These are phyloP conservation scores for Zygosaccharomyces pseudorouxii DNA, from an alignment of 805 yeast genomes.

Conservation along the genomic window DNA sequence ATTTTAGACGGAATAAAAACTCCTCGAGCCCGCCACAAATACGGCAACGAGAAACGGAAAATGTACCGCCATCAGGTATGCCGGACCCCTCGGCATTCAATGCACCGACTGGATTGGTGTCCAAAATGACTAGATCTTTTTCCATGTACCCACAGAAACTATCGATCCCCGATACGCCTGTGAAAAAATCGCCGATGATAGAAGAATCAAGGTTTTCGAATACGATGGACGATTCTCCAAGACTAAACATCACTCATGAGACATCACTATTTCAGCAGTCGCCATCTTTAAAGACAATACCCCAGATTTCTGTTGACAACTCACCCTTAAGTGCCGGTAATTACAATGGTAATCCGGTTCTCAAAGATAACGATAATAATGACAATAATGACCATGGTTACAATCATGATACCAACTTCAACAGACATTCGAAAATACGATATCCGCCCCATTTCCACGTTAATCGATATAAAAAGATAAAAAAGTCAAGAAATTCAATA, in stretches of 20 bases:
- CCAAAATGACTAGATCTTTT: slow-evolving; percentile 23
- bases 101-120: slow-evolving; percentile 26
- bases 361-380: background rate
- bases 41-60: slow-evolving; percentile 7
- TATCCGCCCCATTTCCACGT: slow-evolving; percentile 14
- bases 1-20: slow-evolving; percentile 6
- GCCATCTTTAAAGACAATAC: slow-evolving; percentile 18
- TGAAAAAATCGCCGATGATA: slow-evolving; percentile 30
- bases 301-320: slow-evolving; percentile 17
- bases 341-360: background rate
- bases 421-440: slow-evolving; percentile 8
- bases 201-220: slow-evolving; percentile 11
- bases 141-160: slow-evolving; percentile 23
- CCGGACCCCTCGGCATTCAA: slow-evolving; percentile 30
- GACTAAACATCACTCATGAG: slow-evolving; percentile 18
- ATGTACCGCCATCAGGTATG: slow-evolving; percentile 10
- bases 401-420: background rate
- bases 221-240: slow-evolving; percentile 16
- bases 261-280: slow-evolving; percentile 19
- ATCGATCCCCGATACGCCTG: slow-evolving; percentile 32
- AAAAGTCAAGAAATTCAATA: slow-evolving; percentile 28
- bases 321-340: slow-evolving; percentile 18
- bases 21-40: slow-evolving; percentile 11
- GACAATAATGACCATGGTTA: background rate
- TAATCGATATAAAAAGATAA: slow-evolving; percentile 25